Conservation (phyloP, 306 rosid species). For the Begonia masoniana region DNA sequence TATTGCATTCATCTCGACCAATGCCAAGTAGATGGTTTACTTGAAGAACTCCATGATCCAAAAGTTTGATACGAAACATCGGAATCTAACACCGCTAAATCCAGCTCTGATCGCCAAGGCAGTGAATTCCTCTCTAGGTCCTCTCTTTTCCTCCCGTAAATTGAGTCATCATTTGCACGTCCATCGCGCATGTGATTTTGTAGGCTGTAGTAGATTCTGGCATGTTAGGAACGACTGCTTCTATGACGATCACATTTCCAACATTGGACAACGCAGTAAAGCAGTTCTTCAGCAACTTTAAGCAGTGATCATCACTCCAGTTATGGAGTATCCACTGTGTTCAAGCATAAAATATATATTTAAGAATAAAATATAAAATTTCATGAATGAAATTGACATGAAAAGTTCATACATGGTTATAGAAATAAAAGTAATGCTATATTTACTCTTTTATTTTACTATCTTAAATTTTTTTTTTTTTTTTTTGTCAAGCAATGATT, state of each 20-base stretch:
- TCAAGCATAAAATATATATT: no score
- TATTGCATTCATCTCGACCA: no score
- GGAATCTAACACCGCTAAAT: conserved; percentile 28
- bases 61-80: conserved; percentile 15
- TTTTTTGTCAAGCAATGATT: no score
- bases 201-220: conserved; percentile 13
- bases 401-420: no score
- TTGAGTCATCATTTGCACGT: conserved; percentile 41
- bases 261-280: conserved; percentile 23
- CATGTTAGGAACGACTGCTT: conserved; percentile 15
- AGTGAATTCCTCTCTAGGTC: conserved; percentile 23
- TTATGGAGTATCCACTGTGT: conserved; percentile 26
- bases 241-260: conserved; percentile 46
- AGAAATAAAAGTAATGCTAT: no score
- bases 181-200: conserved; percentile 5
- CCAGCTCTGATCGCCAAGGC: conserved; percentile 37
- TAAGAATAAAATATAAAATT: no score
- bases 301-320: conserved; percentile 25
- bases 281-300: conserved; percentile 35
- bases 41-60: conserved; percentile 53
- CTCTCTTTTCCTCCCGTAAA: conserved; percentile 41
- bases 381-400: no score
- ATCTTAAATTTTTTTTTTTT: no score
- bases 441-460: no score
- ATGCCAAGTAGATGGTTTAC: not conserved